Evolutionary conservation across 1,284 basidiomycete genomes (phyloP).

Genomic region (Coniferiporia weirii): DNA sequence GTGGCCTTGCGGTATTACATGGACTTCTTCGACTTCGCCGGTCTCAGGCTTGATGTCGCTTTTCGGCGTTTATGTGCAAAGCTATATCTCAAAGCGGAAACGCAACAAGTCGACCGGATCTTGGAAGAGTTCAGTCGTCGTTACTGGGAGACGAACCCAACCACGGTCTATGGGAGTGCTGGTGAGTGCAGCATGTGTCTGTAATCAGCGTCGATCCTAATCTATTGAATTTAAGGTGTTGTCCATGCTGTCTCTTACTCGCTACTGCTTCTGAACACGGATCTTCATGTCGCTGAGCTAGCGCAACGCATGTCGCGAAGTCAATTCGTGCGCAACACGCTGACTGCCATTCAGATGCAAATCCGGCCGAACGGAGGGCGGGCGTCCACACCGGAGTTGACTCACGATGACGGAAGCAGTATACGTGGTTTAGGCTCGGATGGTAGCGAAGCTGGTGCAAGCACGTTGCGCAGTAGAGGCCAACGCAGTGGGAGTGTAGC

Average conservation of each 20-base stretch:
- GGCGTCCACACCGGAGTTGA: constrained; percentile 56
- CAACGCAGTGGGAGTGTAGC: constrained; percentile 77
- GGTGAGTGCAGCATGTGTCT: constrained; percentile 45
- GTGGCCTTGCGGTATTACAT: constrained; percentile 78
- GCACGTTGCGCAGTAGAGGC: constrained; percentile 41
- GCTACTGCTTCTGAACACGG: constrained; percentile 91
- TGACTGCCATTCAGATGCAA: constrained; percentile 79
- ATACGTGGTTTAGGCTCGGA: constrained; percentile 47
- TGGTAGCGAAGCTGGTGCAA: constrained; percentile 38
- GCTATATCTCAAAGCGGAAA: constrained; percentile 91
- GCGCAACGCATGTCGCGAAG: constrained; percentile 85
- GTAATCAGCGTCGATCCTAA: constrained; percentile 13
- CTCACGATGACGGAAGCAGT: constrained; percentile 61
- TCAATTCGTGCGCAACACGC: constrained; percentile 92
- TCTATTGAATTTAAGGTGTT: constrained; percentile 50
- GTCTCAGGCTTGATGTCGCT: constrained; percentile 79
- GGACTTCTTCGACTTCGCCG: constrained; percentile 84
- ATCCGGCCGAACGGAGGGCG: constrained; percentile 43
- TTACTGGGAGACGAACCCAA: constrained; percentile 89
- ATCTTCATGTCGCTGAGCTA: constrained; percentile 93
- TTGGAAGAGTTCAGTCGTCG: constrained; percentile 85
- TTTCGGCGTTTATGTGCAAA: constrained; percentile 89
- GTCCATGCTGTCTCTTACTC: constrained; percentile 94
- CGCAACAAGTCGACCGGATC: constrained; percentile 97
- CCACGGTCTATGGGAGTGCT: constrained; percentile 72